Evolutionary conservation across 495 filamentous ascomycete species (phyloP).

Genomic region (Penicillium angulare): DNA sequence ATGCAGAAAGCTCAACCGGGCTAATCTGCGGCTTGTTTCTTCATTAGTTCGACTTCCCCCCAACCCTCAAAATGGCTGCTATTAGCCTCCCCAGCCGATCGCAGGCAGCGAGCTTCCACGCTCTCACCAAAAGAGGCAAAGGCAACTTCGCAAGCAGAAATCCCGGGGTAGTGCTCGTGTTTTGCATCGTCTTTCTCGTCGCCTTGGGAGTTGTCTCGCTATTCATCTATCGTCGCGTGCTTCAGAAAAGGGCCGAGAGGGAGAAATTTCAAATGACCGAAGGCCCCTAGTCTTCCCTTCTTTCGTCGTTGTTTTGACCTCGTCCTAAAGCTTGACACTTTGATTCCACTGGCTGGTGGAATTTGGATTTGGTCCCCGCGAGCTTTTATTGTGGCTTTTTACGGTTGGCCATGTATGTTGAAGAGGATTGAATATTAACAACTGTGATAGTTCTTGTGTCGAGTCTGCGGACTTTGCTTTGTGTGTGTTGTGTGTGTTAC

Average conservation of each 20-base stretch:
- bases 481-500: too few species aligned
- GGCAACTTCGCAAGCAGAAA: constrained; percentile 50
- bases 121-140: constrained; percentile 32
- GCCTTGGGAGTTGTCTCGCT: constrained; percentile 40
- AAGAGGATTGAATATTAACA: too few species aligned
- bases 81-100: not conserved
- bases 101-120: not conserved
- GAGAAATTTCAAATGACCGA: constrained; percentile 24
- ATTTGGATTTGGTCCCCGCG: not conserved
- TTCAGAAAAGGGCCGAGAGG: constrained; percentile 34
- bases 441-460: not conserved
- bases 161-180: constrained; percentile 53
- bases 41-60: too few species aligned
- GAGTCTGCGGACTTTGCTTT: not conserved
- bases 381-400: not conserved
- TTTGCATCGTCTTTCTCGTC: constrained; percentile 52
- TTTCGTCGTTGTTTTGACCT: too few species aligned
- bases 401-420: not conserved
- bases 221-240: constrained; percentile 43
- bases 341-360: not conserved
- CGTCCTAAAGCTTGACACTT: too few species aligned
- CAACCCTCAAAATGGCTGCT: not conserved
- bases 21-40: too few species aligned
- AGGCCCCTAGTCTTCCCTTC: not conserved
- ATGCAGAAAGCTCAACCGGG: too few species aligned